Evolutionary conservation across 352 stramenopile species (phyloP).

Genomic region (Elongisporangium undulatum): DNA sequence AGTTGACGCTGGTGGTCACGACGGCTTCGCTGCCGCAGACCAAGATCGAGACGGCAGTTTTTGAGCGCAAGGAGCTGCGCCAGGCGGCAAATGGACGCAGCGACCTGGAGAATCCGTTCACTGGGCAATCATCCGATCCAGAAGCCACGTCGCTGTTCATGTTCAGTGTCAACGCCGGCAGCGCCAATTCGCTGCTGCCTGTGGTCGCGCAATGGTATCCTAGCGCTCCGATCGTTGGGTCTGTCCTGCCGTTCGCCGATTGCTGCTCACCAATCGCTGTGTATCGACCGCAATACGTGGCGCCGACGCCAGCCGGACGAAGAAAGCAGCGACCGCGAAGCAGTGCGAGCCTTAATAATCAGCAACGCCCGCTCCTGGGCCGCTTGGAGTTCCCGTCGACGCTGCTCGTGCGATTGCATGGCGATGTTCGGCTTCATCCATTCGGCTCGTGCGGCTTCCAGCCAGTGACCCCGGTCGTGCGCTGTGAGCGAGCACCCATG

Average conservation of each 20-base stretch:
- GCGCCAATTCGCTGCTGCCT: slow-evolving; percentile 30
- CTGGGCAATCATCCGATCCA: background rate
- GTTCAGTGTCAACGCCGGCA: slow-evolving; percentile 48
- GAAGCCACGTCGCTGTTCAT: slow-evolving; percentile 40
- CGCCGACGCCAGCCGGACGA: background rate
- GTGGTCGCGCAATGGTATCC: slow-evolving; percentile 34
- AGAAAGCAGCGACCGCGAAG: background rate
- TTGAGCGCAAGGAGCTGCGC: slow-evolving; percentile 52
- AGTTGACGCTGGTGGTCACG: slow-evolving; percentile 24
- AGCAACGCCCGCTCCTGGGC: slow-evolving; percentile 4
- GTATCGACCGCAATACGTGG: slow-evolving; percentile 1
- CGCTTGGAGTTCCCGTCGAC: slow-evolving; percentile 29
- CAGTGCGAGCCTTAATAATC: background rate
- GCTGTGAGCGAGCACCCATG: slow-evolving; percentile 11
- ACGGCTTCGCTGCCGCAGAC: slow-evolving; percentile 43
- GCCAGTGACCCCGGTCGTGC: slow-evolving; percentile 39
- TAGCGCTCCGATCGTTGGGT: slow-evolving; percentile 28
- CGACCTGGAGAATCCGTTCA: slow-evolving; percentile 33
- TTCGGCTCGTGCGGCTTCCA: slow-evolving; percentile 44
- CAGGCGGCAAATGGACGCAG: slow-evolving; percentile 11
- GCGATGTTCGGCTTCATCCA: slow-evolving; percentile 21
- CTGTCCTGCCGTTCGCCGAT: slow-evolving; percentile 32
- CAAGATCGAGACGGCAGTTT: slow-evolving; percentile 30
- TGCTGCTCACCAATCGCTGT: slow-evolving; percentile 27
- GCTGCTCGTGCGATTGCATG: slow-evolving; percentile 32